Base-by-base conservation (phyloP, 805 yeast species). In the Ogataea polymorpha region DNA sequence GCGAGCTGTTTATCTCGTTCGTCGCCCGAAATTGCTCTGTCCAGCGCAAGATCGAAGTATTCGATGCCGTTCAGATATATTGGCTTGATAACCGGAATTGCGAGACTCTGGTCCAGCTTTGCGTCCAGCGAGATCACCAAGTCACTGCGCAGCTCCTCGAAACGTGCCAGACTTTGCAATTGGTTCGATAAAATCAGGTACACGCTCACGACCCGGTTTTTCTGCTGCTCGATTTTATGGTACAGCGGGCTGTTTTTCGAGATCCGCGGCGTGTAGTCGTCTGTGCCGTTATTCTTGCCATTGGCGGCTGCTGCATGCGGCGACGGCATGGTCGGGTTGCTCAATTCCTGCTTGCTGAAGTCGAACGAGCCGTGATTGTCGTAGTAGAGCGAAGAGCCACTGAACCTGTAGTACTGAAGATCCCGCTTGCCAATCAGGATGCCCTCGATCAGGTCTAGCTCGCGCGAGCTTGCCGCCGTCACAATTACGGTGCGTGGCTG, bases 371-470 rank as follows among this genome's bases (percentile, higher is more conserved):
- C 66, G 40, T 62, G 63, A 26, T 55, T 58, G 26, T 58, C 63
- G 35, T 62, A 62, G 35, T 60, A 61, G 17, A 82, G 60, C 14
- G 82, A 74, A 1, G 79, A 70, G 12, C 87, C 86, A 17, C 88
- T 77, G 51, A 82, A 74, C 50, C 95, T 74, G 45, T 72, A 73
- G 54, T 84, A 83, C 46, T 74, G 72, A 27, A 86, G 61, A 9
- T 55, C 57, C 26, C 68, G 67, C 53, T 86, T 79, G 2, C 96
- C 96, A n/a, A 84, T 67, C 11, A 88, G 55, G 32, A 83, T 69
- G 0, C 90, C 85, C 59, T 89, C 97, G 6, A 89, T 70, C 33
- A 89, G 64, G 55, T 89, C 95, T 46, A 85, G 58, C 54, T 85
- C 93, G 54, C 82, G 80, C 16, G 81, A 71, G 51, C 71, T 75